Evolutionary conservation across 768 basidiomycete species (phyloP).

Genomic region (Russula olivacea): DNA sequence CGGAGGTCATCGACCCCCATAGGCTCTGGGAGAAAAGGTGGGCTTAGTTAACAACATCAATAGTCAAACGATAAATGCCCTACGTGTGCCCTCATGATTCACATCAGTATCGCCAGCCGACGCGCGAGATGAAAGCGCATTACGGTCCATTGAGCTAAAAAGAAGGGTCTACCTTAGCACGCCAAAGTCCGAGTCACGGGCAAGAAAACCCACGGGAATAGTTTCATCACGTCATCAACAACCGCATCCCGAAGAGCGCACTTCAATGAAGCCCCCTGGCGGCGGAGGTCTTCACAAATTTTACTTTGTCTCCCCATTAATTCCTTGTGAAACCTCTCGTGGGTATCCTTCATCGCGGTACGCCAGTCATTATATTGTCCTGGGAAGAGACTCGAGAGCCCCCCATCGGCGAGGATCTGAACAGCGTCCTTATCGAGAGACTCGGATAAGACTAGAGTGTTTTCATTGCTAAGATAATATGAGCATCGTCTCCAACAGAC

Average conservation of each 20-base stretch:
- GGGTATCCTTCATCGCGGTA: not conserved
- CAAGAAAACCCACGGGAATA: conserved; percentile 4
- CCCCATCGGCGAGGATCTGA: not conserved
- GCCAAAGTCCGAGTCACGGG: too few species aligned
- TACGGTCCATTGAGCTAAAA: not conserved
- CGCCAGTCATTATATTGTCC: not conserved
- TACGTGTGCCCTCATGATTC: not conserved
- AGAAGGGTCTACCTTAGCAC: not conserved
- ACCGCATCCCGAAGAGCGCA: not conserved
- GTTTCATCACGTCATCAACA: not conserved
- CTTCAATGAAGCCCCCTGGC: not conserved
- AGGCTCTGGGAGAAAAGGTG: not conserved
- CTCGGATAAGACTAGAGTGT: not conserved
- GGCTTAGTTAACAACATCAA: not conserved
- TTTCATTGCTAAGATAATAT: not conserved
- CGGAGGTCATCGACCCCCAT: not conserved
- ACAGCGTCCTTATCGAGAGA: not conserved
- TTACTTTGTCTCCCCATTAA: not conserved
- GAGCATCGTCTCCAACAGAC: not conserved
- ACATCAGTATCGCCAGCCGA: not conserved
- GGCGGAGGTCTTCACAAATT: not conserved
- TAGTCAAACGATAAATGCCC: not conserved
- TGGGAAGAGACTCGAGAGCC: not conserved
- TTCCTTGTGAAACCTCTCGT: not conserved
- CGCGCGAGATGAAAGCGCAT: not conserved